These are phyloP conservation scores for Lyophyllum semitale DNA, from an alignment of 768 basidiomycete genomes.

Conservation along the genomic window DNA sequence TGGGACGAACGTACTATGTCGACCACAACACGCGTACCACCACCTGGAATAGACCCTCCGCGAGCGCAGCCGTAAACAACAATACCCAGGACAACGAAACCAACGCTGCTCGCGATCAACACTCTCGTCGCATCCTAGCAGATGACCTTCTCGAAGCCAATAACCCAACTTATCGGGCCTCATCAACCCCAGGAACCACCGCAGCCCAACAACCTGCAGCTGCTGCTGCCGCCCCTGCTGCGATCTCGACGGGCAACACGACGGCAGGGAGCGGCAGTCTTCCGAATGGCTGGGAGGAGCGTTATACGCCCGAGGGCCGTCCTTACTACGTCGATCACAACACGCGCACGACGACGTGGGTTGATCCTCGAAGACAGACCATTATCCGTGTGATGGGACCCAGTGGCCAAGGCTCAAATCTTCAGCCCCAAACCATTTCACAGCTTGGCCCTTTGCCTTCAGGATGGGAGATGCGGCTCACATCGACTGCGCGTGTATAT, in stretches of 20 bases:
- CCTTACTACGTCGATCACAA: slow-evolving; percentile 99
- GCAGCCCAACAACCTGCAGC: slow-evolving; percentile 23
- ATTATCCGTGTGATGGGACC: slow-evolving; percentile 97
- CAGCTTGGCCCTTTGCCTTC: slow-evolving; percentile 96
- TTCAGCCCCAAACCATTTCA: slow-evolving; percentile 94
- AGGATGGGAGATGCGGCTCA: slow-evolving; percentile 99
- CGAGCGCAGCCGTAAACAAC: slow-evolving; percentile 72
- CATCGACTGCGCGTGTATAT: slow-evolving; percentile 96
- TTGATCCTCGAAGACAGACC: slow-evolving; percentile 96
- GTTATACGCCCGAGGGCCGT: slow-evolving; percentile 96
- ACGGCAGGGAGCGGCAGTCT: slow-evolving; percentile 82
- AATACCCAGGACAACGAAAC: slow-evolving; percentile 75
- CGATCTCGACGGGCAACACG: slow-evolving; percentile 46
- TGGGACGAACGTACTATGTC: slow-evolving; percentile 96
- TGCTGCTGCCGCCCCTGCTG: slow-evolving; percentile 33
- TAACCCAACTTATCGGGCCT: slow-evolving; percentile 41
- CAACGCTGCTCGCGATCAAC: slow-evolving; percentile 84
- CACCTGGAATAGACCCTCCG: slow-evolving; percentile 93
- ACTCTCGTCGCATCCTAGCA: slow-evolving; percentile 79
- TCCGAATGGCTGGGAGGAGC: slow-evolving; percentile 98
- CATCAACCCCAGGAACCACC: slow-evolving; percentile 21
- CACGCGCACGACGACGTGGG: slow-evolving; percentile 99
- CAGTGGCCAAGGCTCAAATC: slow-evolving; percentile 80
- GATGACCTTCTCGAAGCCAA: slow-evolving; percentile 85
- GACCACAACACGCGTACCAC: slow-evolving; percentile 98